Evolutionary conservation across 495 filamentous ascomycete genomes (phyloP).

Genomic region (Bryoglossum gracile): DNA sequence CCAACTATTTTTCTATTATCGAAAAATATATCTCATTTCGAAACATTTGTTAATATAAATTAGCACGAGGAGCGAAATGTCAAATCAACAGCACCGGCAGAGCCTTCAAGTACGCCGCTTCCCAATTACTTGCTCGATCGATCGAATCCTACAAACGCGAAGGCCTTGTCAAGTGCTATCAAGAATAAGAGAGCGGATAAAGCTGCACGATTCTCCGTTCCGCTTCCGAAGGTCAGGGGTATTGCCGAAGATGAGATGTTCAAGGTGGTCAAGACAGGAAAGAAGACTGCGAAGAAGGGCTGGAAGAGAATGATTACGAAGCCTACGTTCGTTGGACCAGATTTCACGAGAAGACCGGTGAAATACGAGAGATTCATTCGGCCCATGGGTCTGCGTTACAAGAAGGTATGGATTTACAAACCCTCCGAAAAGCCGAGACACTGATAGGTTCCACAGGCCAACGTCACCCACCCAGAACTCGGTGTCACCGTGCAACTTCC

Average conservation of each 20-base stretch:
- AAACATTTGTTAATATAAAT: too few species aligned
- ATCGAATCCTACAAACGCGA: constrained; percentile 76
- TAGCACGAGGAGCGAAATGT: constrained; percentile 87
- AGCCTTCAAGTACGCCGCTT: constrained; percentile 22
- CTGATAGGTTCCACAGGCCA: too few species aligned
- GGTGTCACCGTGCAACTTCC: constrained; percentile 88
- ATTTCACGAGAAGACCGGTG: constrained; percentile 86
- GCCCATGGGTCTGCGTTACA: constrained; percentile 51
- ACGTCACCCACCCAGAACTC: constrained; percentile 57
- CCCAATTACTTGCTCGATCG: constrained; percentile 55
- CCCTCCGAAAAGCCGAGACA: too few species aligned
- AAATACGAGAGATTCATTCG: constrained; percentile 86
- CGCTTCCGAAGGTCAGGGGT: constrained; percentile 87
- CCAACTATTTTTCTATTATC: too few species aligned
- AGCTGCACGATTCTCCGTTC: constrained; percentile 92
- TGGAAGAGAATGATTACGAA: constrained; percentile 90
- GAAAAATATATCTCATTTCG: too few species aligned
- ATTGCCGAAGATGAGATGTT: constrained; percentile 98
- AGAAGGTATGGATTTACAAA: constrained; percentile 59
- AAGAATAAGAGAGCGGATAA: constrained; percentile 83
- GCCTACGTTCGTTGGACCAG: constrained; percentile 58
- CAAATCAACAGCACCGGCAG: constrained; percentile 48
- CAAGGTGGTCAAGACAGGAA: constrained; percentile 91
- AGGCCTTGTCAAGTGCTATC: constrained; percentile 75
- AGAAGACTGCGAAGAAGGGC: constrained; percentile 49